phyloP scores from a whole-genome alignment of 345 rosid species.

The Clarkia xantiana region DNA sequence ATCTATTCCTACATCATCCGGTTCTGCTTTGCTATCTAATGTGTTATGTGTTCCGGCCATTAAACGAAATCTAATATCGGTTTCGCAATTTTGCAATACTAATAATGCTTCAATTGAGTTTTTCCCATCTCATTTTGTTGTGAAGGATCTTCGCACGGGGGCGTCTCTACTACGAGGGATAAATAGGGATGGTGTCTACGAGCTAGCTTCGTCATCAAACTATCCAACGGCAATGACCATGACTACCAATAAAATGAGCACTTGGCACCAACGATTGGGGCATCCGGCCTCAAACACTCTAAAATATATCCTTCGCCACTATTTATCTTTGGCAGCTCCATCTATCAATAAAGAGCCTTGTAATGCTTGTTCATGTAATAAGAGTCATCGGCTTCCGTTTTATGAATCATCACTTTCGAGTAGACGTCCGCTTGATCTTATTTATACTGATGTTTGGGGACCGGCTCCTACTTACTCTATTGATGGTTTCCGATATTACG shows the following conservation, averaged over 20 bases:
- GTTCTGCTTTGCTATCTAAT: neutral
- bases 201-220: too few species aligned
- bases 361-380: conserved; percentile 4
- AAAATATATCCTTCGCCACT: neutral
- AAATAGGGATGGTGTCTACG: too few species aligned
- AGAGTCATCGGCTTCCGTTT: conserved; percentile 2
- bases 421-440: neutral
- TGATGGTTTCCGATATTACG: conserved; percentile 3
- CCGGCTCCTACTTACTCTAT: neutral
- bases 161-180: neutral
- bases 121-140: conserved; percentile 5
- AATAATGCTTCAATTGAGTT: too few species aligned
- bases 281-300: neutral
- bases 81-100: too few species aligned
- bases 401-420: neutral
- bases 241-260: too few species aligned
- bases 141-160: conserved; percentile 4
- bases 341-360: too few species aligned
- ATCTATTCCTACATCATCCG: neutral
- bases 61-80: too few species aligned
- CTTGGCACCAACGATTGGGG: too few species aligned
- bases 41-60: neutral
- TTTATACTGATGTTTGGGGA: conserved; percentile 5
- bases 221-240: too few species aligned
- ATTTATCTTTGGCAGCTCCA: neutral